Base-by-base conservation (phyloP, 495 filamentous ascomycete genomes). In the Hyaloscypha bicolor region DNA sequence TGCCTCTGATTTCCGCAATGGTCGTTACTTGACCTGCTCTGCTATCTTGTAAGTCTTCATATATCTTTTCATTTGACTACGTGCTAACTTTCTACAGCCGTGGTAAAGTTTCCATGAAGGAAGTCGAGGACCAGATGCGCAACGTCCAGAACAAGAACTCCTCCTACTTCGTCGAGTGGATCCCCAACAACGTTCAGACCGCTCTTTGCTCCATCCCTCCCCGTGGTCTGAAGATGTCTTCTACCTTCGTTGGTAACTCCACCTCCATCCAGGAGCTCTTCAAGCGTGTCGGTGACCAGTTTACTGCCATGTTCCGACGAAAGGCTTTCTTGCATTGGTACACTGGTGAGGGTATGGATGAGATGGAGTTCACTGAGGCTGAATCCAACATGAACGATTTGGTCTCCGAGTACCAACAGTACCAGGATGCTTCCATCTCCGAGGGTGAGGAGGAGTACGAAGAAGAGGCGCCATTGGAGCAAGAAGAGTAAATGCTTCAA, bases 241-340 rank as follows among this genome's bases (percentile, higher is more conserved):
- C 94, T 63, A 99, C 95, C 78, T 99, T 99, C 76, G 93, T 99
- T 73, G 95, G 95, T 76, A 99, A 99, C 90, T 97, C 93, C 69
- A 99, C 95, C 72, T 93, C 93, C 72, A 99, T 99, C 85, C 95
- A 99, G 87, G 95, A 99, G 87, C 90, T 99, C 67, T 99, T 99
- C 93, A 98, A 98, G 92, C 95, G 95, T 87, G 86, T 99, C 73
- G 95, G 95, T 78, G 95, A 99, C 77, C 95, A 99, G 84, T 99
- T 99, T 88, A 93, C 90, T 82, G 96, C 96, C 76, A 99, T 99
- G 95, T 99, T 98, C 90, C 86, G 95, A 82, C 93, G 95, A 80
- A 99, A 98, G 90, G 95, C 95, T 89, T 99, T 99, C 94, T 92
- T 99, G 91, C 95, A 98, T 89, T 99, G 95, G 95, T 99, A 99